Percentiles rank a stretch among this genome's conserved stretches.
These are phyloP conservation scores for Juglanconis juglandina DNA, from an alignment of 2,329 filamentous ascomycete genomes.

Conservation along the genomic window DNA sequence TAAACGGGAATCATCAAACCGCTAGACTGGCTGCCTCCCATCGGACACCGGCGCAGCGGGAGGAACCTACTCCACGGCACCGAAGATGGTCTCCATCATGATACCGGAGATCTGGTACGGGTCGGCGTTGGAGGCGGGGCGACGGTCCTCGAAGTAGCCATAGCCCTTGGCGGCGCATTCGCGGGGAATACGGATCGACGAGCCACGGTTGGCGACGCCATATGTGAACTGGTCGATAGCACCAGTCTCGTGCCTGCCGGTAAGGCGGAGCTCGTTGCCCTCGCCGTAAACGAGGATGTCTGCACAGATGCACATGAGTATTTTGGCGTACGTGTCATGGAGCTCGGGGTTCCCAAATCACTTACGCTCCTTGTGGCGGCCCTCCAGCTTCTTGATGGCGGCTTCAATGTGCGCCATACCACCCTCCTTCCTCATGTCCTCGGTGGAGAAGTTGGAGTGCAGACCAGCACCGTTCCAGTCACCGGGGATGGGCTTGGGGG, in stretches of 20 bases:
- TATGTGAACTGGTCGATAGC: constrained; percentile 90
- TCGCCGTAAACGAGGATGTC: constrained; percentile 48
- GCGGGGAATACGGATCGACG: constrained; percentile 88
- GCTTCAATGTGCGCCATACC: constrained; percentile 95
- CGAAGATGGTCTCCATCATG: constrained; percentile 66
- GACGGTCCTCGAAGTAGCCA: constrained; percentile 89
- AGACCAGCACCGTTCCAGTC: constrained; percentile 96
- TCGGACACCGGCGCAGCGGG: background rate
- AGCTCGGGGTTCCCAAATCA: constrained; percentile 48
- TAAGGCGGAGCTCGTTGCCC: constrained; percentile 92
- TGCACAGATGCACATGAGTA: constrained; percentile 40
- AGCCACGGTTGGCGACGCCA: constrained; percentile 93
- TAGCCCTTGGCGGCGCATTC: constrained; percentile 81
- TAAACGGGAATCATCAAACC: constrained; percentile 10
- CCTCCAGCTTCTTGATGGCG: constrained; percentile 78
- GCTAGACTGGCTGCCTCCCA: background rate
- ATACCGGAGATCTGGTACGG: constrained; percentile 80
- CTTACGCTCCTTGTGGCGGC: constrained; percentile 47
- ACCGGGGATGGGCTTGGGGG: constrained; percentile 71
- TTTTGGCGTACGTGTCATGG: constrained; percentile 31
- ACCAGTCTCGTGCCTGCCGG: constrained; percentile 90
- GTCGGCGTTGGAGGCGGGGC: constrained; percentile 64
- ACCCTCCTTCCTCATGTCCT: constrained; percentile 82
- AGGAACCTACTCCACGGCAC: constrained; percentile 23
- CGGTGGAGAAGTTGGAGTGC: constrained; percentile 90